Evolutionary conservation across 257 asterid species (phyloP), one percentile per base, ranked within the genome.

Genomic region (Agastache rugosa): DNA sequence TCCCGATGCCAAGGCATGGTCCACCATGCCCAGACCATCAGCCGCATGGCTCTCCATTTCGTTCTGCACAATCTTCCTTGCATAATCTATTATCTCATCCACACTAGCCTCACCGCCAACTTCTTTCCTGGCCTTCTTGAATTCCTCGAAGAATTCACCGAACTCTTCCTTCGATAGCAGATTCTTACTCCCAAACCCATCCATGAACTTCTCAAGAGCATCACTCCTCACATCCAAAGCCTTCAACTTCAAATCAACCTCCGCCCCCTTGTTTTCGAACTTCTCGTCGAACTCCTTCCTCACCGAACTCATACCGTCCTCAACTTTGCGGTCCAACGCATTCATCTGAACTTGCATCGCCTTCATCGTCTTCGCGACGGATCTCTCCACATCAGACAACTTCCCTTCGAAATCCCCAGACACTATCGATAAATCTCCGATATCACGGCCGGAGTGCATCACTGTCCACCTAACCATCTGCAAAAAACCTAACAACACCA

Each of bases 11-110:
- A 90, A 58, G 0, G 97, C 99, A 60, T 88, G 92, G 73, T 94
- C 99, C 75, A 83, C 92, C 88, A 82, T 87, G 25, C 97, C 98
- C 63, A 92, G 61, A 54, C 98, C 97, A 79, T 93, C 97, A 8
- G 97, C 97, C 0, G 93, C 93, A 25, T 88, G 97, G 80, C 74
- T 91, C 81, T 84, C 96, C 17, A 94, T 87, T 81, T 94, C 98
- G 78, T 78, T 89, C 82, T 81, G 84, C 59, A 90, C 88, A 19
- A 86, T 79, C 67, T 84, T 86, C 85, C 88, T 87, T 8, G 97
- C 98, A 67, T 80, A 93, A 41, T 44, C 79, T 76, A 67, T 83
- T 67, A 93, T 75, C 41, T 89, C 96, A 81, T 93, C 96, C 80
- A 93, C 73, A 82, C 74, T 91, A 79, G 81, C 73, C 39, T 81